phyloP scores from a whole-genome alignment of 2,329 filamentous ascomycete species.

The Pseudonectria buxi region DNA sequence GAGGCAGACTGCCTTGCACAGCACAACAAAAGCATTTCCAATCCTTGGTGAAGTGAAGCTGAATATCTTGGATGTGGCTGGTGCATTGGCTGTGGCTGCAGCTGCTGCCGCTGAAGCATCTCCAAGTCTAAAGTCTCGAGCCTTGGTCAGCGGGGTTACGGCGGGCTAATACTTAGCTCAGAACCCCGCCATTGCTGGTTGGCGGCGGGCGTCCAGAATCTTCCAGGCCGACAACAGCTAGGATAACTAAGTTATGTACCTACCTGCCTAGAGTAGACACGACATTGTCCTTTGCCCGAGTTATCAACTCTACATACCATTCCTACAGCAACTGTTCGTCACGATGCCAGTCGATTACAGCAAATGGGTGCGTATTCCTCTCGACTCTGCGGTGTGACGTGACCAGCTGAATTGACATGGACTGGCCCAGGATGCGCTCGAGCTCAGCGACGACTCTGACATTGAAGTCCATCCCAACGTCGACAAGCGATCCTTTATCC shows the following conservation, averaged over 20 bases:
- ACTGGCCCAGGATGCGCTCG: constrained; percentile 66
- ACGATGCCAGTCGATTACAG: constrained; percentile 53
- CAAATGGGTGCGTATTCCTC: constrained; percentile 53
- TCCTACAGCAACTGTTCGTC: constrained; percentile 1
- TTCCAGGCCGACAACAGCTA: constrained; percentile 11
- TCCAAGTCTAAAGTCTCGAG: too few relatives aligned
- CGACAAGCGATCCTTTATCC: constrained; percentile 96
- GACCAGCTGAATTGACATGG: constrained; percentile 6
- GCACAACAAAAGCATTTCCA: too few relatives aligned
- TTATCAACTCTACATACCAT: too few relatives aligned
- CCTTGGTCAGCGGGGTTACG: too few relatives aligned
- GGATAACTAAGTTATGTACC: too few relatives aligned
- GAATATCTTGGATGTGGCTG: neutral
- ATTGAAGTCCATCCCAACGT: constrained; percentile 98
- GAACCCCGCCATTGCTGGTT: constrained; percentile 19
- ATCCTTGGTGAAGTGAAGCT: too few relatives aligned
- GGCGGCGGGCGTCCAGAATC: constrained; percentile 16
- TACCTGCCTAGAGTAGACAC: too few relatives aligned
- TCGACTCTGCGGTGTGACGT: neutral
- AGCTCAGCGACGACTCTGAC: constrained; percentile 97
- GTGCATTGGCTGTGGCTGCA: neutral
- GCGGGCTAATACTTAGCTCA: neutral
- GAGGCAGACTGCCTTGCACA: neutral
- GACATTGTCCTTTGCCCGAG: too few relatives aligned
- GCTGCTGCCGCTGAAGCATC: too few relatives aligned